Conservation (phyloP, 2,329 filamentous ascomycete species). For the Acrodontium crateriforme region DNA sequence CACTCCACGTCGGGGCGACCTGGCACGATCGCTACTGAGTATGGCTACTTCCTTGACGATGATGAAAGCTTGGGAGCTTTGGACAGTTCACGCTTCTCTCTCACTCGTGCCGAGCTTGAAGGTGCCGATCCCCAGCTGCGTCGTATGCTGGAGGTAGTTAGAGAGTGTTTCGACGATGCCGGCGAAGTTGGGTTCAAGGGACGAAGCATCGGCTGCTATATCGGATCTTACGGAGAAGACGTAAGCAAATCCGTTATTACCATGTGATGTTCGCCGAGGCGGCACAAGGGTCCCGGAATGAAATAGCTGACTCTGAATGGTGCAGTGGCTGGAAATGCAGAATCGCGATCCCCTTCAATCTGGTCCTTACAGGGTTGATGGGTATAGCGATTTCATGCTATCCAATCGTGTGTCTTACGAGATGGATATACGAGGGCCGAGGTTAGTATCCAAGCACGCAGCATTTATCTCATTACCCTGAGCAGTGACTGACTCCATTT, state of each 20-base stretch:
- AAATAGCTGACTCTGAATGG: too few species aligned
- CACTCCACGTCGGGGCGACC: background rate
- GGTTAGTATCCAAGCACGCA: background rate
- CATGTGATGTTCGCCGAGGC: too few species aligned
- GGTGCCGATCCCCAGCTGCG: background rate
- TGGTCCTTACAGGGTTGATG: too few species aligned
- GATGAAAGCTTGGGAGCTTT: background rate
- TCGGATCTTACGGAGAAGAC: too few species aligned
- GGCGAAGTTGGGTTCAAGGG: too few species aligned
- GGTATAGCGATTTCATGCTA: too few species aligned
- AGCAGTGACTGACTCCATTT: background rate
- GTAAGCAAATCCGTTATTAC: too few species aligned
- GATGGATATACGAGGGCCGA: constrained; percentile 7
- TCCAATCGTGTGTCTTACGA: constrained; percentile 6
- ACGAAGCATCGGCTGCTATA: too few species aligned
- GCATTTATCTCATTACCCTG: background rate
- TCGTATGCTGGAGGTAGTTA: background rate
- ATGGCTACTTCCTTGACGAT: constrained; percentile 1
- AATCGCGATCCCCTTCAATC: background rate
- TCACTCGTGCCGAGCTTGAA: background rate
- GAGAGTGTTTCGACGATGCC: background rate
- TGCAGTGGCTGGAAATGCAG: too few species aligned
- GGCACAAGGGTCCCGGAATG: too few species aligned
- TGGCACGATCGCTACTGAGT: background rate
- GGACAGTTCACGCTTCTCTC: background rate